A percentile compares a stretch with the other conserved stretches of the same genome.
phyloP scores from a whole-genome alignment of 2,329 filamentous ascomycete species.

The Bipolaris victoriae region DNA sequence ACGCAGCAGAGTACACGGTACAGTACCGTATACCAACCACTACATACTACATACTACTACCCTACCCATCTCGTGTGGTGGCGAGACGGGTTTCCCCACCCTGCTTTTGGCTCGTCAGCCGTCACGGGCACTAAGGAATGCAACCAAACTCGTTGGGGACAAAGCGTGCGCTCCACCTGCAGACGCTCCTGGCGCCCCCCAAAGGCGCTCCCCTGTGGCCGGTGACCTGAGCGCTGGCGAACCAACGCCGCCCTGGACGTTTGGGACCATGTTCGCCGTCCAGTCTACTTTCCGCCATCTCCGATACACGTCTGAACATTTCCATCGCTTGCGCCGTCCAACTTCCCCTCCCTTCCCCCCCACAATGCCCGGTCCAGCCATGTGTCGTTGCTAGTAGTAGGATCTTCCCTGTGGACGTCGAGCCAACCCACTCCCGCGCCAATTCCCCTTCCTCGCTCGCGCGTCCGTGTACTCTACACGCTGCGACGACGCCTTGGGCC shows the following conservation, averaged over 20 bases:
- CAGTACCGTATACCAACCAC: too few species aligned
- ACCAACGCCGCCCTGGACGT: constrained; percentile 19
- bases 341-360: constrained; percentile 9
- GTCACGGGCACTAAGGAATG: constrained; percentile 27
- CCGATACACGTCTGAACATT: constrained; percentile 18
- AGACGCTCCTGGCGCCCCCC: constrained; percentile 31
- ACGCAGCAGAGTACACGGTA: too few species aligned
- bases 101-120: constrained; percentile 21
- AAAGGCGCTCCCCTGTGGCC: constrained; percentile 25
- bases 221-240: constrained; percentile 30
- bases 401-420: constrained; percentile 13
- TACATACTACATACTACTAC: too few species aligned
- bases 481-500: constrained; percentile 21
- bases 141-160: constrained; percentile 16
- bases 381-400: constrained; percentile 28
- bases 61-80: neutral
- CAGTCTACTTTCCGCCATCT: constrained; percentile 22
- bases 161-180: constrained; percentile 22
- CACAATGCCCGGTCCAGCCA: constrained; percentile 30
- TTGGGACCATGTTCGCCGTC: constrained; percentile 14
- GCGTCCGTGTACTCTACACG: constrained; percentile 36
- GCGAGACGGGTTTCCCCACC: constrained; percentile 27
- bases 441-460: constrained; percentile 12
- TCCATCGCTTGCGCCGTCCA: constrained; percentile 17
- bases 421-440: neutral